phyloP scores from a whole-genome alignment of 2,329 filamentous ascomycete genomes.

The Colletotrichum brevisporum region DNA sequence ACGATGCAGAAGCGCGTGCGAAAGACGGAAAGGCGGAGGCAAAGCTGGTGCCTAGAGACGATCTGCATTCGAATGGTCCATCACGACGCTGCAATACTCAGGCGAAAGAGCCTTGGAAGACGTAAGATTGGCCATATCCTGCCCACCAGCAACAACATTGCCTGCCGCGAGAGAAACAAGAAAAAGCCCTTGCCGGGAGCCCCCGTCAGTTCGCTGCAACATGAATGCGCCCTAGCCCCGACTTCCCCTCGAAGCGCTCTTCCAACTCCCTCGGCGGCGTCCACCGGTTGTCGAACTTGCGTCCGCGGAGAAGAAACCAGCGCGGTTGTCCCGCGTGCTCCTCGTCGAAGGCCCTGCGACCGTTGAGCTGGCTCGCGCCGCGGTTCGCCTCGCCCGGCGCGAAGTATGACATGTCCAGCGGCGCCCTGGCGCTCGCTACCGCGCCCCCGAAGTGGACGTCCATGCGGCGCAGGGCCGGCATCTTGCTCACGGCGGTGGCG shows the following conservation, averaged over 20 bases:
- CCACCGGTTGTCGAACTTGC: constrained; percentile 17
- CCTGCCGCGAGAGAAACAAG: too few relatives aligned
- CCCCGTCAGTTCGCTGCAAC: not conserved
- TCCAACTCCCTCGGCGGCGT: not conserved
- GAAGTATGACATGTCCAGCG: constrained; percentile 20
- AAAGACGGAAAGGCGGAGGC: too few relatives aligned
- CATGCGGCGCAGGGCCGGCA: constrained; percentile 17
- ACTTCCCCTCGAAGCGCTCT: not conserved
- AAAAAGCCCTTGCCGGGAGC: too few relatives aligned
- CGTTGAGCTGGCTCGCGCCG: constrained; percentile 21
- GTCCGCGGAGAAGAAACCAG: not conserved
- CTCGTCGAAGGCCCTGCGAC: not conserved
- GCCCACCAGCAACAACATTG: too few relatives aligned
- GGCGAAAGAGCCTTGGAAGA: too few relatives aligned
- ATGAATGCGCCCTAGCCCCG: not conserved
- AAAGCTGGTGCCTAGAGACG: too few relatives aligned
- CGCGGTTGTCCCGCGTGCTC: not conserved
- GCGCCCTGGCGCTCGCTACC: constrained; percentile 7
- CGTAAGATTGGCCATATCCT: too few relatives aligned
- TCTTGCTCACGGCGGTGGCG: constrained; percentile 1
- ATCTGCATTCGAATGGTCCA: too few relatives aligned
- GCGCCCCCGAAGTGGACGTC: constrained; percentile 9
- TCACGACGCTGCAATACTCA: too few relatives aligned
- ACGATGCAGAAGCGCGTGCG: too few relatives aligned
- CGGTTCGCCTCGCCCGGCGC: constrained; percentile 9